Percentiles rank a stretch among this genome's conserved stretches.
Conservation (phyloP, 1,139 yeast species). For the Blastobotrys apis region DNA sequence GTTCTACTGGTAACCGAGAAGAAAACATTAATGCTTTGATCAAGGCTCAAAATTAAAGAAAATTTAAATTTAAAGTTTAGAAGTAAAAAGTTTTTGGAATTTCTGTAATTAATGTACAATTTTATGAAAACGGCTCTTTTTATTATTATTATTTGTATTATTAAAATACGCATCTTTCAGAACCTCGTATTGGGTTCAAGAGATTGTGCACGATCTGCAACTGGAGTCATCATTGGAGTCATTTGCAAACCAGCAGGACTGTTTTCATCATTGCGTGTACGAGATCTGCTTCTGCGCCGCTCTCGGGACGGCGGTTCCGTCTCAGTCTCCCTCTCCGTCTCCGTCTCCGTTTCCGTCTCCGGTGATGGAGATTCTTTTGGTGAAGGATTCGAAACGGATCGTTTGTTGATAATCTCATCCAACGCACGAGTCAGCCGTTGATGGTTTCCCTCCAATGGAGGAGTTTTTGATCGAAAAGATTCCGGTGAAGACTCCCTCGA, state of each 20-base stretch:
- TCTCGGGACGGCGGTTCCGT: neutral
- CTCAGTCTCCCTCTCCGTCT: neutral
- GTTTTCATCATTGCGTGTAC: neutral
- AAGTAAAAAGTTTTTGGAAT: neutral
- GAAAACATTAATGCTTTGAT: slow-evolving; percentile 97
- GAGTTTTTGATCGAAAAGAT: neutral
- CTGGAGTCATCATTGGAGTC: slow-evolving; percentile 1
- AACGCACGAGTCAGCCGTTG: slow-evolving; percentile 7
- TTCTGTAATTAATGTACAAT: too few species aligned
- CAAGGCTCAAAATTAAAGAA: slow-evolving; percentile 51
- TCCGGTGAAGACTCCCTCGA: slow-evolving; percentile 11
- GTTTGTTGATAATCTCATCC: slow-evolving; percentile 10
- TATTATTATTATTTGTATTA: too few species aligned
- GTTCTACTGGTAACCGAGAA: slow-evolving; percentile 99
- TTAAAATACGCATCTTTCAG: too few species aligned
- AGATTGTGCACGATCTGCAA: slow-evolving; percentile 5
- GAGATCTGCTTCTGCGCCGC: slow-evolving; percentile 10
- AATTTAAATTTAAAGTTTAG: neutral
- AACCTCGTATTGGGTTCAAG: slow-evolving; percentile 5
- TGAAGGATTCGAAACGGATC: slow-evolving; percentile 8
- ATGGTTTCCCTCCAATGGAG: neutral
- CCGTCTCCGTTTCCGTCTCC: neutral
- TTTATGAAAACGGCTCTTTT: too few species aligned
- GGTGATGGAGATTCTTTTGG: neutral
- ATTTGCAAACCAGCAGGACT: neutral